Evolutionary conservation across 345 rosid species (phyloP), one percentile per base, ranked within the genome.

Genomic region (Camelina hispida): DNA sequence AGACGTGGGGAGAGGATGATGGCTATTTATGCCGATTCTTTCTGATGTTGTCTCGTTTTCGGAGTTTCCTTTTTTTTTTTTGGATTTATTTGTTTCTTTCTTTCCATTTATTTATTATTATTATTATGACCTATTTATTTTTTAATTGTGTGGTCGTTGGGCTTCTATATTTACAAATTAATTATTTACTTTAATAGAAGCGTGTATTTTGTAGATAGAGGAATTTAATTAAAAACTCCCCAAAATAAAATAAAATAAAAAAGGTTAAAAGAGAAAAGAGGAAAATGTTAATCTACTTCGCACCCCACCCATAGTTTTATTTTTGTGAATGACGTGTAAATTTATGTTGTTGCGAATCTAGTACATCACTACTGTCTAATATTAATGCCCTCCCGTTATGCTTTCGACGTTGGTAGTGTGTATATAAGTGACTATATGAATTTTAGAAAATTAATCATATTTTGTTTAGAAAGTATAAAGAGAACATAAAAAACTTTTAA

Each of bases 11-110:
- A 50, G 72, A 57, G 66, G 50, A 7, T 34, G 7, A 6, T 17
- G 76, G 68, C 54, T 77, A 71, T 76, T 69, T 76, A 76, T 76
- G 64, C 37, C 50, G 65, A 62, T 44, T 0, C 22, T 53, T 69
- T 44, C 70, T 69, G 69, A 61, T 68, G 38, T 62, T 68, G 74
- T 76, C 79, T 75, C 74, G 13, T 69, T 76, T 76, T 62, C 50
- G 64, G 79, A 69, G 58, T 53, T 69, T 61, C 46, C 25, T 65
- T 44, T 35, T 60, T 16, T 28, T 51, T 32, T 51, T 48, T 66
- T 66, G 44, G 62, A 62, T 74, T 74, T 74, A 23, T 47, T 74
- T 11, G 4, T 4, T n/a, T 48, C 35, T 50, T 20, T 54, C 1
- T 28, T 28, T 28, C 30, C 5, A 28, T 28, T 28, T 11, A 10